phyloP scores from a whole-genome alignment of 805 yeast genomes.

The Myxozyma monticola region DNA sequence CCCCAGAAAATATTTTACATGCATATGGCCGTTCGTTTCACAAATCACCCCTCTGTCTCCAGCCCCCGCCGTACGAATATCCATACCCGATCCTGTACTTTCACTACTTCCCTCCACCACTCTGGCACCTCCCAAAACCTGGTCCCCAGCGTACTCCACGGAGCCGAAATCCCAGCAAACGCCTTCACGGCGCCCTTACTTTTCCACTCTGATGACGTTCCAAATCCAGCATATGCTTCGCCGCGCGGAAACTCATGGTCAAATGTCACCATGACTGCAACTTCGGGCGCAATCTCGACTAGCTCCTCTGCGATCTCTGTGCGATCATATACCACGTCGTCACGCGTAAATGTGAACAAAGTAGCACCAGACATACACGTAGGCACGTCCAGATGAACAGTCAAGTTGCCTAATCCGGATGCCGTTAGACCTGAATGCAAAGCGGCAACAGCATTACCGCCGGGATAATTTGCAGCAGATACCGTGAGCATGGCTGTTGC shows the following conservation, averaged over 20 bases:
- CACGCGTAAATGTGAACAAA: slow-evolving; percentile 60
- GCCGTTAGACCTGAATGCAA: slow-evolving; percentile 48
- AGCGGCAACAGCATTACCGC: slow-evolving; percentile 67
- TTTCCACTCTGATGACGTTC: slow-evolving; percentile 44
- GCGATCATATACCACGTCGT: slow-evolving; percentile 61
- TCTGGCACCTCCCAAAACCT: slow-evolving; percentile 5
- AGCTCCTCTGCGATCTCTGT: slow-evolving; percentile 56
- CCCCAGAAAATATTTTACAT: too few relatives aligned
- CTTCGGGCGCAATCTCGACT: slow-evolving; percentile 46
- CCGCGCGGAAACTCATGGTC: slow-evolving; percentile 17
- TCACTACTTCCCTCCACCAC: slow-evolving; percentile 21
- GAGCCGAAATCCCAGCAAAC: slow-evolving; percentile 42
- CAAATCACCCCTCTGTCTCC: too few relatives aligned
- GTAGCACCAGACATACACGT: slow-evolving; percentile 88
- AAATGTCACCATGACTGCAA: slow-evolving; percentile 54
- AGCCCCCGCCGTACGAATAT: slow-evolving; percentile 13
- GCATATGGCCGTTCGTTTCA: too few relatives aligned
- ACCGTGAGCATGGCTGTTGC: slow-evolving; percentile 51
- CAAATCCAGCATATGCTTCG: background rate
- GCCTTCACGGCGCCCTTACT: slow-evolving; percentile 44
- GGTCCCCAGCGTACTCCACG: slow-evolving; percentile 9
- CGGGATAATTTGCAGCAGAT: slow-evolving; percentile 83
- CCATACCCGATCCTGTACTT: slow-evolving; percentile 17
- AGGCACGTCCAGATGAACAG: slow-evolving; percentile 73
- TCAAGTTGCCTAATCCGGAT: slow-evolving; percentile 32